Percentiles rank a stretch among this genome's conserved stretches.
Conservation (phyloP, 352 stramenopile species). For the Phytophthora pisi region DNA sequence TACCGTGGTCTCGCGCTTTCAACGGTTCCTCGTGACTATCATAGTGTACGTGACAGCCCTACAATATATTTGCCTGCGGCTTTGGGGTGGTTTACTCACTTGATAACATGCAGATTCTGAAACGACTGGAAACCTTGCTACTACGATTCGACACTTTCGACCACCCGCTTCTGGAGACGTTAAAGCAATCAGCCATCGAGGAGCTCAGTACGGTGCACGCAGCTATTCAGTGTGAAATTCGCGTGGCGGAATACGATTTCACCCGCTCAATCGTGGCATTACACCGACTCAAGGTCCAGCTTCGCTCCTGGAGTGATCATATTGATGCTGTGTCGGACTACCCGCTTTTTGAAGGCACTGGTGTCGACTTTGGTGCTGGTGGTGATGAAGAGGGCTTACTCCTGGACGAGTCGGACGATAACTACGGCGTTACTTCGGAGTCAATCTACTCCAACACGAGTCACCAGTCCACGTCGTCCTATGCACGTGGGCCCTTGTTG, state of each 20-base stretch:
- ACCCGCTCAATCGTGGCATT: conserved; percentile 76
- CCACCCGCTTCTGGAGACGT: conserved; percentile 68
- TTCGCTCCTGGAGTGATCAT: conserved; percentile 79
- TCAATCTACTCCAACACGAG: conserved; percentile 73
- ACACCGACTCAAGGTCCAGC: conserved; percentile 68
- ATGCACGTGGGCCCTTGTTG: conserved; percentile 29
- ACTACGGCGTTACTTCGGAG: conserved; percentile 61
- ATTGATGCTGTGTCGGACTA: conserved; percentile 84
- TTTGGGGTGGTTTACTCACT: not conserved
- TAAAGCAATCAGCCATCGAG: conserved; percentile 75
- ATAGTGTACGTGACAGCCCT: conserved; percentile 35
- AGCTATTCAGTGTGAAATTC: conserved; percentile 70
- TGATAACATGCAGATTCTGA: conserved; percentile 29
- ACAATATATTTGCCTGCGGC: not conserved
- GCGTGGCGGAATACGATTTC: conserved; percentile 77
- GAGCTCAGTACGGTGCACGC: conserved; percentile 72
- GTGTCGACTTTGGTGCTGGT: conserved; percentile 48
- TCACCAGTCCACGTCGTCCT: conserved; percentile 39
- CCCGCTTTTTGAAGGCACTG: conserved; percentile 67
- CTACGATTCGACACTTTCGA: conserved; percentile 66
- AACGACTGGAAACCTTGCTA: conserved; percentile 62
- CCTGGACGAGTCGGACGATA: conserved; percentile 49
- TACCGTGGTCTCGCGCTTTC: conserved; percentile 69
- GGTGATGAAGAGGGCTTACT: conserved; percentile 36
- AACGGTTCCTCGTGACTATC: conserved; percentile 58